phyloP scores from a whole-genome alignment of 495 filamentous ascomycete genomes.

The Aspergillus homomorphus region DNA sequence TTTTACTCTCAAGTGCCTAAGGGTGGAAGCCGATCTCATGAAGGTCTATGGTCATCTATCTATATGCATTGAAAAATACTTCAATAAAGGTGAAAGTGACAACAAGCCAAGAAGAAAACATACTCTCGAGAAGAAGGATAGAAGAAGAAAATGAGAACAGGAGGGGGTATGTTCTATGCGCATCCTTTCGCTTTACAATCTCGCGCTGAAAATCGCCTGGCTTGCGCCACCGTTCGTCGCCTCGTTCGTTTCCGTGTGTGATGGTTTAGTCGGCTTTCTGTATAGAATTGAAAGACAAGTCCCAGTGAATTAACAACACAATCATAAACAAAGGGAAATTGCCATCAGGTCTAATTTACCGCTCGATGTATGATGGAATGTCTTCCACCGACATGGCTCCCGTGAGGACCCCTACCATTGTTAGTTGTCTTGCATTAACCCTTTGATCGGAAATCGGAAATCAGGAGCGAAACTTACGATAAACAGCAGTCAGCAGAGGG shows the following conservation, averaged over 20 bases:
- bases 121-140: background rate
- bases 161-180: slow-evolving; percentile 2
- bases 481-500: slow-evolving; percentile 85
- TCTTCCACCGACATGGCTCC: slow-evolving; percentile 42
- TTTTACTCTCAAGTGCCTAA: too few relatives aligned
- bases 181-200: slow-evolving; percentile 16
- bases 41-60: slow-evolving; percentile 12
- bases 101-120: slow-evolving; percentile 1
- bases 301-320: slow-evolving; percentile 33
- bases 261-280: slow-evolving; percentile 20
- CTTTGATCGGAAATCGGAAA: background rate
- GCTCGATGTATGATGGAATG: slow-evolving; percentile 45
- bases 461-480: slow-evolving; percentile 39
- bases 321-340: slow-evolving; percentile 20
- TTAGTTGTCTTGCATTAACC: slow-evolving; percentile 23
- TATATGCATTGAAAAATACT: slow-evolving; percentile 16
- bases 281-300: slow-evolving; percentile 17
- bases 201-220: slow-evolving; percentile 14
- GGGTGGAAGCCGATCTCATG: background rate
- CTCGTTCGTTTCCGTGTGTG: slow-evolving; percentile 11
- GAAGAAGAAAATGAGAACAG: slow-evolving; percentile 4
- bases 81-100: slow-evolving; percentile 2
- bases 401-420: slow-evolving; percentile 34
- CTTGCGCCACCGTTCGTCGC: slow-evolving; percentile 14
- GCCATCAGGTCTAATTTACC: slow-evolving; percentile 32